Conservation (phyloP, 108 stramenopile genomes). For the Conticribra guillardii region DNA sequence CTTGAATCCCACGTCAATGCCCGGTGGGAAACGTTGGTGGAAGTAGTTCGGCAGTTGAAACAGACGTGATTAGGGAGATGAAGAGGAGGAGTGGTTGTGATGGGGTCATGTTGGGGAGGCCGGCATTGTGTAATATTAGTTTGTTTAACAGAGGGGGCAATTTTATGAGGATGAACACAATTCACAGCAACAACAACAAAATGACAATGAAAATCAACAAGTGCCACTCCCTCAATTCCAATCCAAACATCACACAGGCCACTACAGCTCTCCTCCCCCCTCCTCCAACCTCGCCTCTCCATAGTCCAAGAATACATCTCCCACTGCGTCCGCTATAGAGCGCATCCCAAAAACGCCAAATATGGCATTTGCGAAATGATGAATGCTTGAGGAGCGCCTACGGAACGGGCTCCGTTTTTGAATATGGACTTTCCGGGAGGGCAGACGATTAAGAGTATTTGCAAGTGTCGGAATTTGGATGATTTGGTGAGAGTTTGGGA, state of each 20-base stretch:
- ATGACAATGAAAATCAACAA: no score
- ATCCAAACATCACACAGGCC: constrained; percentile 26
- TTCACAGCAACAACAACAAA: no score
- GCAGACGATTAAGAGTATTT: constrained; percentile 72
- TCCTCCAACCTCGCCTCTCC: constrained; percentile 71
- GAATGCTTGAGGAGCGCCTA: constrained; percentile 77
- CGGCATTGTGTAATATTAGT: constrained; percentile 90
- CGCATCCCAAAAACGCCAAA: constrained; percentile 91
- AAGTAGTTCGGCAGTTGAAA: constrained; percentile 70
- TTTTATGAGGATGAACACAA: not conserved
- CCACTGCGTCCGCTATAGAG: constrained; percentile 73
- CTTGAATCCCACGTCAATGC: constrained; percentile 66
- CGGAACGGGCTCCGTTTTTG: constrained; percentile 51
- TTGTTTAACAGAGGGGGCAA: constrained; percentile 60
- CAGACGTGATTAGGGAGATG: constrained; percentile 69
- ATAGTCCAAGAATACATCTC: constrained; percentile 86
- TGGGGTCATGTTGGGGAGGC: constrained; percentile 94
- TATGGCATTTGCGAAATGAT: constrained; percentile 97
- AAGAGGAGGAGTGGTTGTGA: constrained; percentile 65
- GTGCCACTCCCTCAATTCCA: constrained; percentile 39
- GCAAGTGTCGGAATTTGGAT: constrained; percentile 65
- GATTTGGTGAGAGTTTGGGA: constrained; percentile 80
- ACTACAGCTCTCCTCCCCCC: constrained; percentile 56
- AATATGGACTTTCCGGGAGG: constrained; percentile 58
- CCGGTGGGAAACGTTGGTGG: constrained; percentile 77